Conservation (phyloP, 177 flowering plant species). For the Vitis hybrid region DNA sequence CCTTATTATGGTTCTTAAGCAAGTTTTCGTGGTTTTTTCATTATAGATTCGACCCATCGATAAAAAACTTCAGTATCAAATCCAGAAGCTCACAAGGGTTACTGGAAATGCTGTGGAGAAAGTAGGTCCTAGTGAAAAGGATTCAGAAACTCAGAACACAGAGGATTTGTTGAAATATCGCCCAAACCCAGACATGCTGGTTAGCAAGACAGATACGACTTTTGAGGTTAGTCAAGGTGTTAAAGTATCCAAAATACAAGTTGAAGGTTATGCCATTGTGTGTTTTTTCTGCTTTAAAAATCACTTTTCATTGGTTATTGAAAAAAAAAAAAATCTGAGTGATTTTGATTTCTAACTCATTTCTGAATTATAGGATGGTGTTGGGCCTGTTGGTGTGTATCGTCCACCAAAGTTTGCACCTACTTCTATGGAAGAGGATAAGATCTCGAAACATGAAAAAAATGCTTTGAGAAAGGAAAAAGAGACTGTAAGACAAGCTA, state of each 20-base stretch:
- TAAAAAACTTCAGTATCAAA: conserved; percentile 81
- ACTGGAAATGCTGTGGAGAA: conserved; percentile 28
- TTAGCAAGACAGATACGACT: conserved; percentile 35
- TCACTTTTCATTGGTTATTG: not conserved
- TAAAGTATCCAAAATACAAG: not conserved
- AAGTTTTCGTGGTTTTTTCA: conserved; percentile 1
- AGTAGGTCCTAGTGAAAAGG: conserved; percentile 32
- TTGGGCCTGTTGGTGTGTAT: conserved; percentile 38
- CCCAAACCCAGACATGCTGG: conserved; percentile 83
- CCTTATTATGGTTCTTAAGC: not conserved
- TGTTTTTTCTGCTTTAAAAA: not conserved
- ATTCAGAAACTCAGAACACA: conserved; percentile 28
- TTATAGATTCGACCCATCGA: conserved; percentile 89
- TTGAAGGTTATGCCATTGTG: not conserved
- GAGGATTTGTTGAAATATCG: conserved; percentile 66
- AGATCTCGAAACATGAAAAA: conserved; percentile 63
- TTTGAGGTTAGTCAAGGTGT: conserved; percentile 45
- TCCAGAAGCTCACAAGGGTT: conserved; percentile 68
- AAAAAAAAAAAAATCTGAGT: not conserved
- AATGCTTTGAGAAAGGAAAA: conserved; percentile 65
- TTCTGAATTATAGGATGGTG: conserved; percentile 43
- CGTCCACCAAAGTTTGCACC: conserved; percentile 85
- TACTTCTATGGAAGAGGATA: conserved; percentile 70
- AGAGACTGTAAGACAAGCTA: conserved; percentile 43
- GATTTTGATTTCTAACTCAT: conserved; percentile 7